phyloP scores from a whole-genome alignment of 106 monocot genomes.

The Alisma plantagoaquatica region DNA sequence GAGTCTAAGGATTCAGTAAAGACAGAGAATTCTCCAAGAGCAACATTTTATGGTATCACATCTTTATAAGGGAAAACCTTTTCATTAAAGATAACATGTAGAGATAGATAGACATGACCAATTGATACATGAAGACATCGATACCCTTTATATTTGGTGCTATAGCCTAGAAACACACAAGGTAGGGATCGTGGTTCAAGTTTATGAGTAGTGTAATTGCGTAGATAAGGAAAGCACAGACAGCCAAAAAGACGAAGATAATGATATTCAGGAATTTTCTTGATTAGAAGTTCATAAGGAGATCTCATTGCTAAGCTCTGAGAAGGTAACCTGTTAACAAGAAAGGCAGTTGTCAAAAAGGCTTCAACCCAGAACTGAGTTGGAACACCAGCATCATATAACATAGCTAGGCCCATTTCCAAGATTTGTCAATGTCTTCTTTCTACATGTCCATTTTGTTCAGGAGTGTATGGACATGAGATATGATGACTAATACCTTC shows the following conservation, averaged over 20 bases:
- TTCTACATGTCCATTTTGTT: slow-evolving; percentile 13
- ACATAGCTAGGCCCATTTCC: slow-evolving; percentile 4
- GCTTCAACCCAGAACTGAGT: slow-evolving; percentile 4
- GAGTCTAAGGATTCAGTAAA: neutral
- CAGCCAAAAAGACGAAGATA: slow-evolving; percentile 13
- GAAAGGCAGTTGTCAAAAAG: neutral
- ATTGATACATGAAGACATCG: neutral
- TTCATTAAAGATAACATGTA: slow-evolving; percentile 3
- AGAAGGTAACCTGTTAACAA: slow-evolving; percentile 11
- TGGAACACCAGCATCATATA: slow-evolving; percentile 3
- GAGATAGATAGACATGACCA: neutral
- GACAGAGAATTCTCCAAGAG: neutral
- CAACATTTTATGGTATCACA: too few species aligned
- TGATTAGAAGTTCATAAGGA: slow-evolving; percentile 3
- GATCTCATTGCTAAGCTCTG: neutral
- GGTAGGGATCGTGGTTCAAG: neutral
- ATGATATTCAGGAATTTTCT: slow-evolving; percentile 1
- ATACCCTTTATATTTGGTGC: slow-evolving; percentile 1
- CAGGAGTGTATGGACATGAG: neutral
- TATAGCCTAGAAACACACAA: slow-evolving; percentile 3
- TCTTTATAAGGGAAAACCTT: neutral
- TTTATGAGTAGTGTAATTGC: neutral
- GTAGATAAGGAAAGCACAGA: neutral
- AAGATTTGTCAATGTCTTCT: slow-evolving; percentile 16
- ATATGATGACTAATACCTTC: neutral